phyloP scores from a whole-genome alignment of 345 rosid genomes.

The Euphorbia lathyris region DNA sequence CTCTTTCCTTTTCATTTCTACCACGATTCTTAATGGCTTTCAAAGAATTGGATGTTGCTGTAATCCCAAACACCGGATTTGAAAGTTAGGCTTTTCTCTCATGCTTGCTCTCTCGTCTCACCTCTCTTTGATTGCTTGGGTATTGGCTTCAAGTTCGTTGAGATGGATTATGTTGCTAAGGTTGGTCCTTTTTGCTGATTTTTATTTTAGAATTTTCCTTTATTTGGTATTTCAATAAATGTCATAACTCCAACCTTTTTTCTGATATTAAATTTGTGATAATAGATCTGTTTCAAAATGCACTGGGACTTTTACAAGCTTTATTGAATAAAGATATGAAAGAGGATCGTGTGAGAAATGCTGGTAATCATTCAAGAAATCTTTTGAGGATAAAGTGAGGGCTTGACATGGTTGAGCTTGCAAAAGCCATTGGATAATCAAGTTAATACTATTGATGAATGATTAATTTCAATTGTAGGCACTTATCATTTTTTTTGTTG shows the following conservation, averaged over 20 bases:
- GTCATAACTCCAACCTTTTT: neutral
- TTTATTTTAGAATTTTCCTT: too few relatives aligned
- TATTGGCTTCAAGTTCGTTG: constrained; percentile 92
- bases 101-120: constrained; percentile 85
- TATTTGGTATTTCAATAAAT: neutral
- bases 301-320: constrained; percentile 39
- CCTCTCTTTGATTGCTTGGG: constrained; percentile 92
- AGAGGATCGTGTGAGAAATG: constrained; percentile 49
- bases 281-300: constrained; percentile 73
- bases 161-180: constrained; percentile 91
- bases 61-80: constrained; percentile 26
- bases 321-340: constrained; percentile 61
- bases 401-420: constrained; percentile 59
- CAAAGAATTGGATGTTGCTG: constrained; percentile 3
- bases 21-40: too few relatives aligned
- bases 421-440: neutral
- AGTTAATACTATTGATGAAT: neutral
- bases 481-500: neutral
- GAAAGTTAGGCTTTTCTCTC: constrained; percentile 67
- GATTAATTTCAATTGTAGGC: neutral
- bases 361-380: constrained; percentile 87
- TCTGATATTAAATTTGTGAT: neutral
- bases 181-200: constrained; percentile 23
- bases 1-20: too few relatives aligned
- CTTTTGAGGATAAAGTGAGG: constrained; percentile 96